These are phyloP conservation scores for Citrullus colocynthis DNA, from an alignment of 306 rosid genomes.

Conservation along the genomic window DNA sequence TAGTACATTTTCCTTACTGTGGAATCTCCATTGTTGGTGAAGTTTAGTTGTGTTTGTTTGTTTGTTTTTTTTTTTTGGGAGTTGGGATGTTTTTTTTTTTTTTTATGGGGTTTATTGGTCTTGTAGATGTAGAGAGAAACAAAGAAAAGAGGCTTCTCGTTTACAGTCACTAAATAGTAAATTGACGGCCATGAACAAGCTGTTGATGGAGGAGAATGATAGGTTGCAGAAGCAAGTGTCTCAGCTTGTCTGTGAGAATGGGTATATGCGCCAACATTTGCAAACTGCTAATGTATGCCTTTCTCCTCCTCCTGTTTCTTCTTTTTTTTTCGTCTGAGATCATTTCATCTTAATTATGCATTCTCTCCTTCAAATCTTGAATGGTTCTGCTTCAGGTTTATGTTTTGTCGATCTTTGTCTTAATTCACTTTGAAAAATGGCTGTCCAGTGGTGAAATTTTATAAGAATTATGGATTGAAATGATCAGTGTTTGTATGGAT, in stretches of 20 bases:
- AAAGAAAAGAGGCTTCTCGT: conserved; percentile 80
- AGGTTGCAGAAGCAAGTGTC: conserved; percentile 97
- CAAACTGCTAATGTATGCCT: conserved; percentile 25
- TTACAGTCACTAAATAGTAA: conserved; percentile 89
- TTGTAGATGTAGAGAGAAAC: conserved; percentile 95
- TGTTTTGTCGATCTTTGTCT: not conserved
- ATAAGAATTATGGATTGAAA: not conserved
- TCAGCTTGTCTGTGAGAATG: conserved; percentile 88
- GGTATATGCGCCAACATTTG: conserved; percentile 79
- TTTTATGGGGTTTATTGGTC: not conserved
- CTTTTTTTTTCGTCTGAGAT: not conserved
- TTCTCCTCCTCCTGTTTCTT: not conserved
- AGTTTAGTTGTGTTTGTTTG: not conserved
- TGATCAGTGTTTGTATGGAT: not conserved
- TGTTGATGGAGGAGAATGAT: conserved; percentile 98
- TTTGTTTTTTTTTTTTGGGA: not conserved
- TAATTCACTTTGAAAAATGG: not conserved
- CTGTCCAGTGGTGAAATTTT: not conserved
- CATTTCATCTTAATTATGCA: not conserved
- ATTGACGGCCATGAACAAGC: conserved; percentile 85
- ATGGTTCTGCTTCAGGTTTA: not conserved
- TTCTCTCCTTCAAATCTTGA: not conserved
- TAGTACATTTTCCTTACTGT: not conserved
- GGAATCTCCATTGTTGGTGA: not conserved
- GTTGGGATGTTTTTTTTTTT: not conserved